These are phyloP conservation scores for Arctium lappa DNA, from an alignment of 129 eudicot genomes.

Conservation along the genomic window DNA sequence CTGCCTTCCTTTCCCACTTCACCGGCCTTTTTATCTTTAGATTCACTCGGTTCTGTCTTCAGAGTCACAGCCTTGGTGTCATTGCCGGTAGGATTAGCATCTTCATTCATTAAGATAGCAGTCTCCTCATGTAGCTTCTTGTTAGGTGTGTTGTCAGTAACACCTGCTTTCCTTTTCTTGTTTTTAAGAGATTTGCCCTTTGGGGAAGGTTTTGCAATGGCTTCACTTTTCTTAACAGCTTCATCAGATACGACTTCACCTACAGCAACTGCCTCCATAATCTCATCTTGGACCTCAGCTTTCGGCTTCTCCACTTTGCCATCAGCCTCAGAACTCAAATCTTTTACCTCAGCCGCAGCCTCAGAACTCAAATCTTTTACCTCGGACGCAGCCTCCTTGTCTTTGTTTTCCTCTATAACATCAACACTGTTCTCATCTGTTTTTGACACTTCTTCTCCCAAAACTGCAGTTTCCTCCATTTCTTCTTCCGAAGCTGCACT, in stretches of 20 bases:
- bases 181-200: conserved; percentile 7
- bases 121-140: conserved; percentile 14
- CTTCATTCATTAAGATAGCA: conserved; percentile 4
- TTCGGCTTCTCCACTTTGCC: background rate
- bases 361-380: background rate
- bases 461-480: conserved; percentile 23
- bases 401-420: background rate
- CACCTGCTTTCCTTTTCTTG: conserved; percentile 29
- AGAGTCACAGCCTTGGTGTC: background rate
- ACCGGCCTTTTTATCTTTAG: conserved; percentile 1
- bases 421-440: conserved; percentile 17
- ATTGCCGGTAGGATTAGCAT: background rate
- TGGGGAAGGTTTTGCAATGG: conserved; percentile 6
- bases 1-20: conserved; percentile 7
- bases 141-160: background rate
- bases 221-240: conserved; percentile 3
- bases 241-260: background rate
- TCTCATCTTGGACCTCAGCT: background rate
- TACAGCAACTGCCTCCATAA: background rate
- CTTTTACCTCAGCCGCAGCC: background rate
- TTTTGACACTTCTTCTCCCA: conserved; percentile 30
- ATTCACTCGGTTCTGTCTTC: conserved; percentile 8
- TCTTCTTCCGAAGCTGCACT: conserved; percentile 29
- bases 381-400: background rate
- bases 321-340: background rate